Conservation (phyloP, 306 rosid genomes). For the Lotus japonicus region DNA sequence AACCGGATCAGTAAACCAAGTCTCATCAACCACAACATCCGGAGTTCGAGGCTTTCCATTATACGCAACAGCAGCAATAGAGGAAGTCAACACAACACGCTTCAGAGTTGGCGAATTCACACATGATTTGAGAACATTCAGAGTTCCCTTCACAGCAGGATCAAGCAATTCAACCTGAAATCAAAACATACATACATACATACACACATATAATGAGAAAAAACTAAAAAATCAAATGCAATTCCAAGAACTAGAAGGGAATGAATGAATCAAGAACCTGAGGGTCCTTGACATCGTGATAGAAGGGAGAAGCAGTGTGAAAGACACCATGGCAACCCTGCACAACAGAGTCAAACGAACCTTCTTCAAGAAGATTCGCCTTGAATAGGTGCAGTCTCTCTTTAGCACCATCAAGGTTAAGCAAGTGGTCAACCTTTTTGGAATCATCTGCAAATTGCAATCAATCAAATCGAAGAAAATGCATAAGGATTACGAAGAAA, state of each 20-base stretch:
- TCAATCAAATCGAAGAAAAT: too few relatives aligned
- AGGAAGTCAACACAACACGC: conserved; percentile 28
- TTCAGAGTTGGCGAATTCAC: conserved; percentile 19
- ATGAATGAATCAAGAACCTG: too few relatives aligned
- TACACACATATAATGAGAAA: too few relatives aligned
- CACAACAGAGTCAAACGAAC: conserved; percentile 41
- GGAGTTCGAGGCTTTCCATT: conserved; percentile 24
- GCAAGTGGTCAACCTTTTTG: conserved; percentile 31
- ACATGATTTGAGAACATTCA: conserved; percentile 26
- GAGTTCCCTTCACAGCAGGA: conserved; percentile 30
- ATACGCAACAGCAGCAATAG: conserved; percentile 21
- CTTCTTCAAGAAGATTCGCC: conserved; percentile 52
- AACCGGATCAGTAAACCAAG: conserved; percentile 32
- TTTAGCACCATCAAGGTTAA: conserved; percentile 49
- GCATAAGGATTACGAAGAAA: neutral
- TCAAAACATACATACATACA: neutral
- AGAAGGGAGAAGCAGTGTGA: conserved; percentile 50
- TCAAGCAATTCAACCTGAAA: conserved; percentile 25
- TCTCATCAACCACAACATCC: conserved; percentile 25
- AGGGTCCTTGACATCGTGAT: conserved; percentile 24
- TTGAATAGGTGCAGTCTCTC: conserved; percentile 39
- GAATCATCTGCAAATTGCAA: conserved; percentile 28
- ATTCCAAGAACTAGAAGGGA: too few relatives aligned
- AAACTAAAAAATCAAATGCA: too few relatives aligned
- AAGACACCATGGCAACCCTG: conserved; percentile 49